phyloP scores from a whole-genome alignment of 352 stramenopile species.

The Globisporangium yorkense region DNA sequence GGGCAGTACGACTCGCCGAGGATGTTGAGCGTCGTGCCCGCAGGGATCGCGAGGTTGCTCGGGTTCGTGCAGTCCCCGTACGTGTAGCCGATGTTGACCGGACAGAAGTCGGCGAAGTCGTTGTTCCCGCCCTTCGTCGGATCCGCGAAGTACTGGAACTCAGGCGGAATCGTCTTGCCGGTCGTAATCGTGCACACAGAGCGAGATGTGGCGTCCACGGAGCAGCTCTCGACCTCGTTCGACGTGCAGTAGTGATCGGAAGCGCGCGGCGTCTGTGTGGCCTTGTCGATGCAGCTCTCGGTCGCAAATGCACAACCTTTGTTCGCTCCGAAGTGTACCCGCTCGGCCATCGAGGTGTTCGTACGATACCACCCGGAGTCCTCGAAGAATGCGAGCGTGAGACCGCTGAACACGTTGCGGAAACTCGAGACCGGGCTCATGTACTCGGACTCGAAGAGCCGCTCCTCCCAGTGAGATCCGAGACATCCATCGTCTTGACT shows the following conservation, averaged over 20 bases:
- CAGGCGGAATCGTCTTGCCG: slow-evolving; percentile 30
- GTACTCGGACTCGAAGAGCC: slow-evolving; percentile 78
- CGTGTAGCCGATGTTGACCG: slow-evolving; percentile 65
- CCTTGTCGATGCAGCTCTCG: slow-evolving; percentile 59
- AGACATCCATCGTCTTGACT: slow-evolving; percentile 67
- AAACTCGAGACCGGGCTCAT: slow-evolving; percentile 77
- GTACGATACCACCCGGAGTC: slow-evolving; percentile 80
- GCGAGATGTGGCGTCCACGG: slow-evolving; percentile 60
- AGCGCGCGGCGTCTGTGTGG: slow-evolving; percentile 31
- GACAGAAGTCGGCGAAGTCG: slow-evolving; percentile 73
- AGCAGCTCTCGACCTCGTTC: slow-evolving; percentile 57
- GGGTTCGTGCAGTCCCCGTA: slow-evolving; percentile 60
- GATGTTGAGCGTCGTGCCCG: slow-evolving; percentile 59
- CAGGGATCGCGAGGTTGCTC: slow-evolving; percentile 42
- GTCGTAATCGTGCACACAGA: slow-evolving; percentile 57
- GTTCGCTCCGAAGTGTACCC: slow-evolving; percentile 61
- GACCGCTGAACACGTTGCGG: slow-evolving; percentile 57
- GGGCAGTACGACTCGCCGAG: slow-evolving; percentile 70
- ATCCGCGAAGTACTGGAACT: slow-evolving; percentile 63
- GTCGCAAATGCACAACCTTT: slow-evolving; percentile 62
- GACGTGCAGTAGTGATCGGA: slow-evolving; percentile 63
- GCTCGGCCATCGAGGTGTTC: slow-evolving; percentile 38
- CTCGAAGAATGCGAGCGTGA: slow-evolving; percentile 80
- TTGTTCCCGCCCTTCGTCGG: slow-evolving; percentile 44
- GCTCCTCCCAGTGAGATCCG: slow-evolving; percentile 81